phyloP scores from a whole-genome alignment of 2,329 filamentous ascomycete genomes.

The Hymenoscyphus fructigenus region DNA sequence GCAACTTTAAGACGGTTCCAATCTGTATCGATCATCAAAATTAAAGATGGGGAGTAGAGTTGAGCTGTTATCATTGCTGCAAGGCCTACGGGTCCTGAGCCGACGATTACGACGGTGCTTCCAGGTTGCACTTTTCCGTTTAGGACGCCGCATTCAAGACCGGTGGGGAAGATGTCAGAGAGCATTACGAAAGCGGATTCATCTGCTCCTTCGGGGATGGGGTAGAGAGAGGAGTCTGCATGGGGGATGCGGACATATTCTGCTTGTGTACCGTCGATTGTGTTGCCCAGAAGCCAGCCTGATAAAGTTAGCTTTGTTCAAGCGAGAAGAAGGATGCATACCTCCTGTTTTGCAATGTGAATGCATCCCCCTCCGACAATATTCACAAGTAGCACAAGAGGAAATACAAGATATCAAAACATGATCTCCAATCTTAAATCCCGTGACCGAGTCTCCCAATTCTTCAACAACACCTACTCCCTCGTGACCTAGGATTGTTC shows the following conservation, averaged over 20 bases:
- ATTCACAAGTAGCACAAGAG: slow-evolving; percentile 50
- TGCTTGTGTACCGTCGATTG: slow-evolving; percentile 76
- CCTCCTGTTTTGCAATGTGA: slow-evolving; percentile 52
- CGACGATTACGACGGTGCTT: slow-evolving; percentile 52
- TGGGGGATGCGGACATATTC: slow-evolving; percentile 83
- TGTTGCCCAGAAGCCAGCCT: slow-evolving; percentile 54
- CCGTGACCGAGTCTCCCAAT: no score
- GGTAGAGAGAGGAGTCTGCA: slow-evolving; percentile 78
- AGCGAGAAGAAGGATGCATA: background rate
- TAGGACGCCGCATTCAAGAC: slow-evolving; percentile 53
- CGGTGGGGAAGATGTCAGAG: slow-evolving; percentile 57
- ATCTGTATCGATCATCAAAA: slow-evolving; percentile 54
- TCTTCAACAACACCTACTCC: slow-evolving; percentile 40
- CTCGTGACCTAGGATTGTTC: slow-evolving; percentile 52
- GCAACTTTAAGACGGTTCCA: slow-evolving; percentile 47
- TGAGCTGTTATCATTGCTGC: slow-evolving; percentile 53
- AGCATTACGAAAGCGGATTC: slow-evolving; percentile 70
- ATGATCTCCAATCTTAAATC: slow-evolving; percentile 48
- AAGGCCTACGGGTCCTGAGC: slow-evolving; percentile 56
- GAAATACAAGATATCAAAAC: slow-evolving; percentile 54
- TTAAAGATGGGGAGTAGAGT: slow-evolving; percentile 51
- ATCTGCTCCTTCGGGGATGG: slow-evolving; percentile 73
- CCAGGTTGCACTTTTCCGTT: slow-evolving; percentile 53
- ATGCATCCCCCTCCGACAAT: slow-evolving; percentile 51
- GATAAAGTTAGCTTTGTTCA: background rate